Percentiles rank a stretch among this genome's conserved stretches.
These are phyloP conservation scores for Penicillium arizonense DNA, from an alignment of 495 filamentous ascomycete species.

Conservation along the genomic window DNA sequence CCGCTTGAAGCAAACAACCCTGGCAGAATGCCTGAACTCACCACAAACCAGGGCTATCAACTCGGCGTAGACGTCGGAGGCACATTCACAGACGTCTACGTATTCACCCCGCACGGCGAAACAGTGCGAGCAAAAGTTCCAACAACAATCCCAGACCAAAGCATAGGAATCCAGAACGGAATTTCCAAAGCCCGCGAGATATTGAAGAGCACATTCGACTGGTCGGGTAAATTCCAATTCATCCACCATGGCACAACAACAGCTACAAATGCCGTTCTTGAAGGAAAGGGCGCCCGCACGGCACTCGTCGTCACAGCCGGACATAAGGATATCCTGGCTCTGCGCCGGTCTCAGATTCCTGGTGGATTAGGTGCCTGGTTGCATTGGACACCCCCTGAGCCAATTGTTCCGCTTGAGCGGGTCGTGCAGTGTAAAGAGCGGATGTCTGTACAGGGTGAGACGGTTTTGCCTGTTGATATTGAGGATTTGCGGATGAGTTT, in stretches of 20 bases:
- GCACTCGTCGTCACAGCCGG: slow-evolving; percentile 39
- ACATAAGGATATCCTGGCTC: slow-evolving; percentile 40
- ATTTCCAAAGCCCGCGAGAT: slow-evolving; percentile 36
- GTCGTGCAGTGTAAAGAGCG: slow-evolving; percentile 49
- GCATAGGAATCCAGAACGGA: slow-evolving; percentile 46
- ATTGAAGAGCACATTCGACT: slow-evolving; percentile 20
- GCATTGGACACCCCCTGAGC: slow-evolving; percentile 44
- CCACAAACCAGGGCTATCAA: slow-evolving; percentile 19
- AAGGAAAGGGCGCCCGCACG: slow-evolving; percentile 42
- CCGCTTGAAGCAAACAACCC: neutral
- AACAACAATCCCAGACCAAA: slow-evolving; percentile 48
- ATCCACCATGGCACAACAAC: slow-evolving; percentile 43
- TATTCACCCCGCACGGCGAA: slow-evolving; percentile 40
- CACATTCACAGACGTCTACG: slow-evolving; percentile 51
- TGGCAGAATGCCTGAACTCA: neutral
- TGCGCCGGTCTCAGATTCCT: slow-evolving; percentile 47
- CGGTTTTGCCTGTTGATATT: slow-evolving; percentile 38
- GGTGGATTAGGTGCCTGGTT: slow-evolving; percentile 49
- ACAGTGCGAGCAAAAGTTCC: slow-evolving; percentile 46
- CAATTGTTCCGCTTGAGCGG: slow-evolving; percentile 48
- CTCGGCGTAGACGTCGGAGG: slow-evolving; percentile 46
- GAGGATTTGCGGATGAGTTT: slow-evolving; percentile 33
- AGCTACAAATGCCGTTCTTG: slow-evolving; percentile 41
- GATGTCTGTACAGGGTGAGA: slow-evolving; percentile 42
- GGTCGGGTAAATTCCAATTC: slow-evolving; percentile 31